Evolutionary conservation across 2,329 filamentous ascomycete genomes (phyloP).

Genomic region (Metarhizium brunneum): DNA sequence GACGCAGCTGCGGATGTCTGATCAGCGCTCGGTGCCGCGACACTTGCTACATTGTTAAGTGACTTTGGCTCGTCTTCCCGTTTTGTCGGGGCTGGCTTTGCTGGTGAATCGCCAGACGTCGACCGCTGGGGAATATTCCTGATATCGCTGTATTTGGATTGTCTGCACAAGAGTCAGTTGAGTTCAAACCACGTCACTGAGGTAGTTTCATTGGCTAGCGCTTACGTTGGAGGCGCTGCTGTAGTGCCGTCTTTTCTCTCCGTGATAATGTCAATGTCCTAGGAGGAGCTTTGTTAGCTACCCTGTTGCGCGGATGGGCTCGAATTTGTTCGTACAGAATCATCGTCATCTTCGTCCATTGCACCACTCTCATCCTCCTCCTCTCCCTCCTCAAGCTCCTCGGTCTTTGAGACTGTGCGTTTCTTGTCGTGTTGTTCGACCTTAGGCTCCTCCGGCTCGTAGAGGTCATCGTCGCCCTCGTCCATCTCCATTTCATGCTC

Average conservation of each 20-base stretch:
- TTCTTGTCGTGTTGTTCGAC: slow-evolving; percentile 22
- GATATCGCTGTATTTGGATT: slow-evolving; percentile 56
- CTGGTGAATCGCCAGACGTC: slow-evolving; percentile 38
- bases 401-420: slow-evolving; percentile 27
- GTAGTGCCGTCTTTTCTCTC: slow-evolving; percentile 57
- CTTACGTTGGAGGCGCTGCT: slow-evolving; percentile 49
- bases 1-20: slow-evolving; percentile 55
- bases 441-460: slow-evolving; percentile 49
- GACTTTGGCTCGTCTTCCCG: slow-evolving; percentile 33
- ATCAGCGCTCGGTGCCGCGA: slow-evolving; percentile 36
- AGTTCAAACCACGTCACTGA: background rate
- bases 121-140: slow-evolving; percentile 55
- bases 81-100: slow-evolving; percentile 36
- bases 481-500: slow-evolving; percentile 51
- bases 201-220: background rate
- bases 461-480: slow-evolving; percentile 60
- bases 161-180: slow-evolving; percentile 26
- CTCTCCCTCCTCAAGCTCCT: slow-evolving; percentile 54
- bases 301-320: background rate
- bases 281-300: background rate
- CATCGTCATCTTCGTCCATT: slow-evolving; percentile 51
- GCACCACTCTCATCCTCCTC: slow-evolving; percentile 53
- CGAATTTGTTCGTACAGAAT: slow-evolving; percentile 20
- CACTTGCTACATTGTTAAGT: slow-evolving; percentile 16
- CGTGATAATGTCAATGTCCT: slow-evolving; percentile 62